Conservation (phyloP, 768 basidiomycete genomes). For the Rubroboletus satanas region DNA sequence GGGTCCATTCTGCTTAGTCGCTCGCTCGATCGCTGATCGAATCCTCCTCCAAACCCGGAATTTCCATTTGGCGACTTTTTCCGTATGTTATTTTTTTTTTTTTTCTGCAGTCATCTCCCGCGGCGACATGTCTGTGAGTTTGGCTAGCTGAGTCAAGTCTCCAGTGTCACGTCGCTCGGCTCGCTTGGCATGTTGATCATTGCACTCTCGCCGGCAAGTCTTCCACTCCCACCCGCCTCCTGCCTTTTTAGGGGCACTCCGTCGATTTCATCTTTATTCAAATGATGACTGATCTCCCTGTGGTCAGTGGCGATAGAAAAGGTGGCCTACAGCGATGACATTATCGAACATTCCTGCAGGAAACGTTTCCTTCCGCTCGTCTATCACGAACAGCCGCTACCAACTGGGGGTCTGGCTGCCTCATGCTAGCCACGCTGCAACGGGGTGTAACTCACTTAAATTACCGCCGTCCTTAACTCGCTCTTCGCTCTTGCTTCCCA, state of each 20-base stretch:
- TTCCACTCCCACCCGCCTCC: conserved; percentile 13
- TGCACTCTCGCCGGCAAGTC: background rate
- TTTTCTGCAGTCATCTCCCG: background rate
- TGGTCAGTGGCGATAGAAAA: conserved; percentile 30
- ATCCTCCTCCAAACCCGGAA: conserved; percentile 4
- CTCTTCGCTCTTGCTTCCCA: conserved; percentile 28
- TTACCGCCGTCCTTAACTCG: conserved; percentile 20
- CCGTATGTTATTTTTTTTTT: background rate
- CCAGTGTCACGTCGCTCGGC: background rate
- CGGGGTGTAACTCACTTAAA: conserved; percentile 31
- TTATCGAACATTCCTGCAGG: conserved; percentile 28
- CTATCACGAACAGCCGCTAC: conserved; percentile 33
- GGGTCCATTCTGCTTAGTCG: conserved; percentile 5
- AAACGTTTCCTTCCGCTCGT: conserved; percentile 28
- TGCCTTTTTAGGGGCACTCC: conserved; percentile 28
- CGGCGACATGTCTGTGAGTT: background rate
- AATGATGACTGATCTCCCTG: conserved; percentile 32
- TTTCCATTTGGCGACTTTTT: conserved; percentile 12
- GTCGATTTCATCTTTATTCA: conserved; percentile 22
- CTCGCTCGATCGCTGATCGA: conserved; percentile 21
- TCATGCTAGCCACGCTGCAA: conserved; percentile 37
- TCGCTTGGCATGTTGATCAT: conserved; percentile 12
- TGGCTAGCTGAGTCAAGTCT: background rate
- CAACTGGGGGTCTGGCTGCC: conserved; percentile 30
- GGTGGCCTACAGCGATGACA: conserved; percentile 17